Base-by-base conservation (phyloP, 1,139 yeast genomes). In the Magnusiomyces tetraspermus region DNA sequence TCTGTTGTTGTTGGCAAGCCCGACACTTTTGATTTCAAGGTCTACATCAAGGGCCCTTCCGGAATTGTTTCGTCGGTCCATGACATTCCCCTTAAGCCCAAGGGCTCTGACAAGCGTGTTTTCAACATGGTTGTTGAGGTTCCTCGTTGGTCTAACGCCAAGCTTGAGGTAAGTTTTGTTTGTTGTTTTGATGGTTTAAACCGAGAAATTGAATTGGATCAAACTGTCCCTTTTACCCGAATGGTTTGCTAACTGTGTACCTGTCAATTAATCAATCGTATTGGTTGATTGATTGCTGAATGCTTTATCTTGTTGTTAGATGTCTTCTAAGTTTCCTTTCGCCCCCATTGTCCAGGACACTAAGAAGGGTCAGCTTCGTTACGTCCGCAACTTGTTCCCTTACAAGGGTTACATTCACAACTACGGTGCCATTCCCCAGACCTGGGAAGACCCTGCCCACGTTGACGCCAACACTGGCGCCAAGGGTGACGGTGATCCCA, bases 401-500 rank as follows among this genome's bases (percentile, higher is more conserved):
- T 94, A 84, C 76, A 90, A 87, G 67, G 98, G 98, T 28, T 90
- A 90, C 73, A 88, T 92, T 58, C 95, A 87, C 73, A 90, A 90
- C 73, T 90, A 90, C 68, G 97, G 98, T 58, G 97, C 97, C n/a
- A 78, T 92, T 70, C 97, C 98, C 48, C 97, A 90, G 73, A 92
- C 98, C 28, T 92, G 97, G 97, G 98, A 92, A 65, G 82, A 80
- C 62, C 83, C 83, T 37, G 72, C 75, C 55, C 64, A 66, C 46
- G 62, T 61, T 50, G 75, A 75, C 58, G 71, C 72, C 43, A 78
- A 72, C 53, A 74, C 78, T 46, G 73, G 73, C 49, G 78, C 82
- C 56, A 78, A 76, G 63, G 98, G 98, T 60, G 98, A 92, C 72
- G 86, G 89, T 66, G 98, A 92, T 72, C 98, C 98, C 23, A 76